Conservation (phyloP, 169 alveolate species). For the Cryptosporidium meleagridis region DNA sequence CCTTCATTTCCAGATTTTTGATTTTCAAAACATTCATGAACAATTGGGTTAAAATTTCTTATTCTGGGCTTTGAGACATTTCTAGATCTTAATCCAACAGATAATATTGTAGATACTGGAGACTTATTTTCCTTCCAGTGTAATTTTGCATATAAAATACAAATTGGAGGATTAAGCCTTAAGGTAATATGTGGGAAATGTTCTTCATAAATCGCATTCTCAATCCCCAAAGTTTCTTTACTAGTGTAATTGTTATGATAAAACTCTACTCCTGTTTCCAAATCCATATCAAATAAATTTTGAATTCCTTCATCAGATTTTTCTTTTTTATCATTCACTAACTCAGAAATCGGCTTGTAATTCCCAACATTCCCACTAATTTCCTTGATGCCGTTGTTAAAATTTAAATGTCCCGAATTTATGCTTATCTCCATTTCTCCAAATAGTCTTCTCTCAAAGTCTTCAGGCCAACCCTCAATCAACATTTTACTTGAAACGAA, state of each 20-base stretch:
- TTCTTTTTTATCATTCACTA: background rate
- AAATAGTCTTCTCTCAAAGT: conserved; percentile 43
- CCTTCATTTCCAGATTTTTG: background rate
- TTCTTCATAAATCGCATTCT: background rate
- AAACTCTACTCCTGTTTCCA: background rate
- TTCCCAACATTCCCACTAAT: background rate
- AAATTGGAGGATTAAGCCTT: conserved; percentile 21
- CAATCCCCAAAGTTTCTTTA: background rate
- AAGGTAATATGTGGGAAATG: conserved; percentile 50
- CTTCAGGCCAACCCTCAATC: conserved; percentile 61
- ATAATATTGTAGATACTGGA: conserved; percentile 51
- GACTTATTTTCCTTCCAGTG: conserved; percentile 14
- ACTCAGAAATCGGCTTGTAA: conserved; percentile 41
- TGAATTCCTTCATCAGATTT: background rate
- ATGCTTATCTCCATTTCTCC: background rate
- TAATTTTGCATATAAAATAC: conserved; percentile 33
- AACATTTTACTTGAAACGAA: conserved; percentile 33
- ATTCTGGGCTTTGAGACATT: background rate
- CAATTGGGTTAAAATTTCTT: conserved; percentile 22
- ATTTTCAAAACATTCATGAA: conserved; percentile 10
- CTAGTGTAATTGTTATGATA: background rate
- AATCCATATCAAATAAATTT: conserved; percentile 20
- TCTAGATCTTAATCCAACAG: conserved; percentile 8
- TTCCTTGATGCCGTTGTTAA: background rate
- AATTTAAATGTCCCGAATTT: conserved; percentile 26